Conservation (phyloP, 768 basidiomycete species). For the Tremella fuciformis region DNA sequence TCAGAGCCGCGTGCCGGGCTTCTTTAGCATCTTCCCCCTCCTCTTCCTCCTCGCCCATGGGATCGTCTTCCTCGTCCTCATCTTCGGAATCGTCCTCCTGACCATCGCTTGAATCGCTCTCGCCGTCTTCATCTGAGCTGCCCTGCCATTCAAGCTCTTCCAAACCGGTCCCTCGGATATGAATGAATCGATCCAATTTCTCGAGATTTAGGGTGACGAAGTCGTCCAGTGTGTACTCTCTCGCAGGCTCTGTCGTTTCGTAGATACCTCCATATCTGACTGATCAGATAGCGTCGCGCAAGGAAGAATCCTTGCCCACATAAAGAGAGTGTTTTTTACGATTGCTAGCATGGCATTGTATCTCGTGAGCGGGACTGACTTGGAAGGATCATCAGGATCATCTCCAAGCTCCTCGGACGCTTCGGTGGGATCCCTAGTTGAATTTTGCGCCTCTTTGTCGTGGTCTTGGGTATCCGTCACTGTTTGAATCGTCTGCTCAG, state of each 20-base stretch:
- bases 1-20: constrained; percentile 13
- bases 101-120: constrained; percentile 31
- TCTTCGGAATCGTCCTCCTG: constrained; percentile 30
- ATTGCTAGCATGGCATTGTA: constrained; percentile 89
- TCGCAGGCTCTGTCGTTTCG: constrained; percentile 63
- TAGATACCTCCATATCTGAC: constrained; percentile 78
- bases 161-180: constrained; percentile 68
- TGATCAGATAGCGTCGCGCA: neutral
- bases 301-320: constrained; percentile 57
- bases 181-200: constrained; percentile 74
- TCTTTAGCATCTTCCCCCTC: constrained; percentile 30
- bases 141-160: constrained; percentile 58
- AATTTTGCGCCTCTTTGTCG: constrained; percentile 21
- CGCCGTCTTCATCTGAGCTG: constrained; percentile 59
- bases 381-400: constrained; percentile 24
- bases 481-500: neutral
- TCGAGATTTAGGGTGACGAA: constrained; percentile 77
- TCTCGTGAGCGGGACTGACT: constrained; percentile 62
- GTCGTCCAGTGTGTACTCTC: constrained; percentile 86
- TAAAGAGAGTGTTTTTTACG: constrained; percentile 76
- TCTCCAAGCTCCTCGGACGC: constrained; percentile 39
- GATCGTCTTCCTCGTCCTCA: constrained; percentile 34
- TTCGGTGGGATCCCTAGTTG: neutral
- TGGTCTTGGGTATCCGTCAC: neutral
- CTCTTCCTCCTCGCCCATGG: constrained; percentile 27